Conservation (phyloP, 345 rosid genomes). For the Boechera stricta region DNA sequence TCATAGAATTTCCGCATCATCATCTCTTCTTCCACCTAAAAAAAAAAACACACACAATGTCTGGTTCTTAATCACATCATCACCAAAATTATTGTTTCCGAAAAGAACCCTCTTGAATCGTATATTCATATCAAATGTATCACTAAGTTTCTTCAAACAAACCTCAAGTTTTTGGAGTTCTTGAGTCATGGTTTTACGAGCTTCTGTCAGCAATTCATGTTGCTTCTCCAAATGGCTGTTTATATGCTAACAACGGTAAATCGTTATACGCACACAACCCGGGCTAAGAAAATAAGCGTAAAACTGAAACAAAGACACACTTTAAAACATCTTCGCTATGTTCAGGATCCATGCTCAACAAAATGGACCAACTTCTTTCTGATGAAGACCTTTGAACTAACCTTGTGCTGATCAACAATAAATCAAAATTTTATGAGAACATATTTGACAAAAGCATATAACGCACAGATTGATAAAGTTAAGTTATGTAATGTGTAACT, state of each 20-base stretch:
- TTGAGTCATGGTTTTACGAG: constrained; percentile 1
- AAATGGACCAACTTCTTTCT: neutral
- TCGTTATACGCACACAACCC: neutral
- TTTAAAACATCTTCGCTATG: neutral
- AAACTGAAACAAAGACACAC: neutral
- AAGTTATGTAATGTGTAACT: no score
- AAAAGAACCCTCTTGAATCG: neutral
- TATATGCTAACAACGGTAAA: neutral
- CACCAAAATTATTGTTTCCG: neutral
- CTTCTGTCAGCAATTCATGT: neutral
- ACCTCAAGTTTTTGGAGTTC: constrained; percentile 7
- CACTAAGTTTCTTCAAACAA: constrained; percentile 7
- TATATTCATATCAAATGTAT: neutral
- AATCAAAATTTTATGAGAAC: neutral
- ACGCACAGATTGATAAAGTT: neutral
- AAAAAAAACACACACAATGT: no score
- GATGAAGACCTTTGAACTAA: neutral
- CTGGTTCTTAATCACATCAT: no score
- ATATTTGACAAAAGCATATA: neutral
- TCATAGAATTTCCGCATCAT: neutral
- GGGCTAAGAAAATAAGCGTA: neutral
- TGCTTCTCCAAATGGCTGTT: constrained; percentile 18
- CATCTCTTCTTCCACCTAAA: constrained; percentile 28
- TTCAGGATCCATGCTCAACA: constrained; percentile 5
- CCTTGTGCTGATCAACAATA: neutral